Evolutionary conservation across 148 eudicot genomes (phyloP).

Genomic region (Fallopia convolvulus): DNA sequence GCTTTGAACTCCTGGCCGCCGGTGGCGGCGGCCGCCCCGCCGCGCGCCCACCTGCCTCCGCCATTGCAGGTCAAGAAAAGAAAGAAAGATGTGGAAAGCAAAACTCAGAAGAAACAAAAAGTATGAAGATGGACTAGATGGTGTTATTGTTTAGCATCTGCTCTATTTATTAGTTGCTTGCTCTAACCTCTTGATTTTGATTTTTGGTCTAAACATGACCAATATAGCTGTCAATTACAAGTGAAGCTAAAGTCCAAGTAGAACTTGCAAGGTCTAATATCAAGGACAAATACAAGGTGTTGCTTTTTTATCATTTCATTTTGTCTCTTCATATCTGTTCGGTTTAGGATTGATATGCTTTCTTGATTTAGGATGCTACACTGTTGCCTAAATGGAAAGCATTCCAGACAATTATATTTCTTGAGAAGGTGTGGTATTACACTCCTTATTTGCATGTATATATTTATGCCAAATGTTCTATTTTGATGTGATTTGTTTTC

Average conservation of each 20-base stretch:
- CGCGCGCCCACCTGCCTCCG: too few species aligned
- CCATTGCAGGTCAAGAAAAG: constrained; percentile 13
- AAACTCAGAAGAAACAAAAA: constrained; percentile 35
- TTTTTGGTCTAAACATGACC: not conserved
- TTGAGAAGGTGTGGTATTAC: constrained; percentile 45
- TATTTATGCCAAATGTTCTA: not conserved
- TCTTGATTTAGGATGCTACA: constrained; percentile 49
- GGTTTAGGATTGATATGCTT: not conserved
- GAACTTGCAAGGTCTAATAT: constrained; percentile 44
- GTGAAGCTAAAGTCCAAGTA: constrained; percentile 33
- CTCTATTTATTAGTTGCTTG: not conserved
- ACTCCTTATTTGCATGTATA: not conserved
- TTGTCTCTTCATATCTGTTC: not conserved
- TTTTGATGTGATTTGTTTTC: too few species aligned
- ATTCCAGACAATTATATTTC: constrained; percentile 69
- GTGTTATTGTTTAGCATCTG: not conserved
- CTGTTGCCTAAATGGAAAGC: constrained; percentile 79
- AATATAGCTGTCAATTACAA: constrained; percentile 19
- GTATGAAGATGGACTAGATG: constrained; percentile 16
- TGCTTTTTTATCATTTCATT: not conserved
- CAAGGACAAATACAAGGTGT: constrained; percentile 59
- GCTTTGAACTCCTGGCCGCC: too few species aligned
- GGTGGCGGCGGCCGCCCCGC: too few species aligned
- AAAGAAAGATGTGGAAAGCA: constrained; percentile 23
- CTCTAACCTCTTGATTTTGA: not conserved